phyloP scores from a whole-genome alignment of 768 basidiomycete species.

The Russula ochroleuca region DNA sequence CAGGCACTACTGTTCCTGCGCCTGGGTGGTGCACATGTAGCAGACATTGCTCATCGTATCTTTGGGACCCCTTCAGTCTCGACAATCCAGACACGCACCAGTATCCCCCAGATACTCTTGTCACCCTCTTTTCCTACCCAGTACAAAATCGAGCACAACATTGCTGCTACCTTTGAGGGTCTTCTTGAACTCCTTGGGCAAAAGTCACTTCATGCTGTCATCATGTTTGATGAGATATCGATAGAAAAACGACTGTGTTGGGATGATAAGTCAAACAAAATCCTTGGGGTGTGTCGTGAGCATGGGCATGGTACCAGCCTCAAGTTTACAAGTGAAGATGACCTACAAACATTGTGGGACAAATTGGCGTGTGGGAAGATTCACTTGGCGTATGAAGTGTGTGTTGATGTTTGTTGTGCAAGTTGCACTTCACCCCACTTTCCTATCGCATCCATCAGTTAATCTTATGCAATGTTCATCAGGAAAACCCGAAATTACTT shows the following conservation, averaged over 20 bases:
- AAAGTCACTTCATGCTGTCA: background rate
- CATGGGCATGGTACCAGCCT: background rate
- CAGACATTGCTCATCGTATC: background rate
- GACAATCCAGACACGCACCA: background rate
- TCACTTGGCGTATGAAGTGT: slow-evolving; percentile 3
- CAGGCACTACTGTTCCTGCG: background rate
- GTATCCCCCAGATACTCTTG: background rate
- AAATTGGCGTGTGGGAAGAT: too few species aligned
- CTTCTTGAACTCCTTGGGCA: background rate
- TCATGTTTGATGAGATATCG: slow-evolving; percentile 7
- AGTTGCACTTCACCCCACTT: too few species aligned
- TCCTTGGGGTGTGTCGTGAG: slow-evolving; percentile 11
- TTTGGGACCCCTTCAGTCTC: slow-evolving; percentile 3
- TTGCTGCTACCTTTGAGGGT: background rate
- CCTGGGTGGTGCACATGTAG: background rate
- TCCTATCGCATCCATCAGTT: too few species aligned
- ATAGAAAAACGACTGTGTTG: background rate
- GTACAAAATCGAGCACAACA: background rate
- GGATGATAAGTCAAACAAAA: slow-evolving; percentile 4
- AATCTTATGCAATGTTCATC: too few species aligned
- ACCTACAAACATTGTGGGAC: background rate
- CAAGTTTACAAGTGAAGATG: background rate
- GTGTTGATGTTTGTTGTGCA: background rate
- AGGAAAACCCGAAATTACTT: too few species aligned
- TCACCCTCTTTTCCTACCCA: background rate